Base-by-base conservation (phyloP, 768 basidiomycete genomes). In the Leccinum uliginosum region DNA sequence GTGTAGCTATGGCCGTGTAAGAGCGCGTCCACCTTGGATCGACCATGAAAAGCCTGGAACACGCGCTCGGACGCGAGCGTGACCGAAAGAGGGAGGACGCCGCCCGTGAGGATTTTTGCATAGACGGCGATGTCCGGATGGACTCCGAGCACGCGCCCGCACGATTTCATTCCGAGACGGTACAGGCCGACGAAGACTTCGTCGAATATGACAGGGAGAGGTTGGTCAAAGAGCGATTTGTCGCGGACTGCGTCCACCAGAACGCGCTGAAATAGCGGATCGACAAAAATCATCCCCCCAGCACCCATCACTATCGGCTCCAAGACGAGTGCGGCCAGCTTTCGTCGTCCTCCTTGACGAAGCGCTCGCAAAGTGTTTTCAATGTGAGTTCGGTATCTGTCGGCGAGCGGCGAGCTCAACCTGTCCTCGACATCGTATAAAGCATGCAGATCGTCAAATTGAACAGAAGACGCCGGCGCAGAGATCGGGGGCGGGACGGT, bases 1-100 rank as follows among this genome's bases (percentile, higher is more conserved):
- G 93, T 97, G 70, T 98, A 98, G 55, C 90, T 93, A 70, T 98
- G 96, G 0, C 96, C 96, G 59, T 98, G 96, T 2, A 98, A 75
- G 14, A 98, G 75, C 15, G 96, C 93, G 59, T 90, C 83, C n/a
- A 79, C 80, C 70, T 98, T 98, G 34, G 78, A 78, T 32, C 81
- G 78, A 32, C 90, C 81, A 35, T 81, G 72, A 74, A 98, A 98
- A 1, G 89, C 84, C 21, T 80, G 70, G 76, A 94, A 98, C 34
- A 98, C 84, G 4, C 80, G 78, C 59, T 89, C 80, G 3, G 84
- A 84, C 3, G 96, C 87, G 30, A 98, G 79, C 1, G 96, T 98
- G 10, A 85, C 82, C 5, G 90, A 85, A 9, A 98, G 78, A 0
- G 96, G 96, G 2, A 98, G 75, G 6, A 96, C 78, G 1, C 96